Conservation (phyloP, 2,329 filamentous ascomycete genomes). For the Trichoderma endophyticum region DNA sequence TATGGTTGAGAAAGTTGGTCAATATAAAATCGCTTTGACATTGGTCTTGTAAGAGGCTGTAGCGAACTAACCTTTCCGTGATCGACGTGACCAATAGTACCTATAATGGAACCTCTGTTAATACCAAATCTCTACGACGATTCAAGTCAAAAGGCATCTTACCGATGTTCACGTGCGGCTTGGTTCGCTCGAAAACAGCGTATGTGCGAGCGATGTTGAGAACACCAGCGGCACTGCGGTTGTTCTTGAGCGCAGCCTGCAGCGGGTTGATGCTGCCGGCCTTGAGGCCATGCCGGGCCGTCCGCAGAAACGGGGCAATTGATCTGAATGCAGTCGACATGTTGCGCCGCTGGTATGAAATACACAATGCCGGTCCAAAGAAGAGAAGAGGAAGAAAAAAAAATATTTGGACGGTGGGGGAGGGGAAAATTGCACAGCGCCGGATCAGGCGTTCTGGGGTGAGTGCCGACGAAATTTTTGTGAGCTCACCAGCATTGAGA, state of each 20-base stretch:
- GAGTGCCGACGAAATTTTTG: slow-evolving; percentile 35
- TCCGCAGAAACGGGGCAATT: slow-evolving; percentile 74
- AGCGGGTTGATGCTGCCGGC: slow-evolving; percentile 71
- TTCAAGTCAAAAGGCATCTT: slow-evolving; percentile 30
- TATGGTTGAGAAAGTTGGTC: slow-evolving; percentile 36
- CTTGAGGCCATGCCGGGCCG: slow-evolving; percentile 71
- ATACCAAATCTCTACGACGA: not conserved
- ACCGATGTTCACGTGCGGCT: slow-evolving; percentile 99
- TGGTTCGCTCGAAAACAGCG: slow-evolving; percentile 77
- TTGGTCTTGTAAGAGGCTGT: not conserved
- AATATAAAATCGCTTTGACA: not conserved
- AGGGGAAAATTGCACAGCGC: slow-evolving; percentile 23
- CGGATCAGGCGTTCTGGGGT: slow-evolving; percentile 24
- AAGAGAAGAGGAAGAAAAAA: slow-evolving; percentile 24
- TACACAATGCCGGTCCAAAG: slow-evolving; percentile 27
- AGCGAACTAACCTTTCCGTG: slow-evolving; percentile 81
- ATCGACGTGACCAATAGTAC: slow-evolving; percentile 98
- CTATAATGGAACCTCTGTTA: slow-evolving; percentile 38
- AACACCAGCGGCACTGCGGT: slow-evolving; percentile 59
- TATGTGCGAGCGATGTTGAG: slow-evolving; percentile 65
- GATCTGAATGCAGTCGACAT: slow-evolving; percentile 83
- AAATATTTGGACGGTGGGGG: slow-evolving; percentile 17
- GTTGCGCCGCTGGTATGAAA: slow-evolving; percentile 39
- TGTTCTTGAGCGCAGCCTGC: slow-evolving; percentile 61
- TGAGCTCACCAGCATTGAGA: slow-evolving; percentile 28